Evolutionary conservation across 108 stramenopile genomes (phyloP), one percentile per base, ranked within the genome.

Genomic region (Cyclotella choctawhatcheeana): DNA sequence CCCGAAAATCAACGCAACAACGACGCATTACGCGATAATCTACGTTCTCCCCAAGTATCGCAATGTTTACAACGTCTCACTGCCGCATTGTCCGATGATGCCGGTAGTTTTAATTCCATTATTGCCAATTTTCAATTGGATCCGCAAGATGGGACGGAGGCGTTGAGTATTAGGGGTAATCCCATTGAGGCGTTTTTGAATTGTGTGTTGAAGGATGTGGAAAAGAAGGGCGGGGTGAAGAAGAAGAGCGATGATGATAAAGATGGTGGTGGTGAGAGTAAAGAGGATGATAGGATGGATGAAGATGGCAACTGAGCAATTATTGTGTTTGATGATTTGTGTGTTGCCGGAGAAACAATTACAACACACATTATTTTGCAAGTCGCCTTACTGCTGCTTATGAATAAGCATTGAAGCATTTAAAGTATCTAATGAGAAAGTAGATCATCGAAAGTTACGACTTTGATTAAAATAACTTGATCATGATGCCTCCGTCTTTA

Each of bases 61-160:
- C 87, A 87, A 70, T 88, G 87, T 30, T 69, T 93, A 14, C 77
- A 87, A 21, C 68, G 84, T 54, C 78, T 93, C 56, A 86, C 90
- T 7, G 48, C 79, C 25, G 89, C 90, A 1, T 51, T 93, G n/a
- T 81, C 86, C 67, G 86, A 82, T 4, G 84, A 82, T 58, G 77
- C 75, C 45, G 86, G 85, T 14, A 80, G 73, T 29, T 93, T 88
- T 52, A 86, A 89, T 70, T 83, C 83, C 17, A 85, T 93, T 18
- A 75, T 93, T 47, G 89, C 87, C 29, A 93, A 93, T 70, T 93
- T 93, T 66, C 84, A 87, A 51, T 67, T 93, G 64, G 79, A 89
- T 79, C 79, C 88, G 5, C 58, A 66, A n/a, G 84, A 86, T 81
- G 88, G 88, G 10, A 78, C 84, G 20, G 75, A 24, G 18, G 89